Evolutionary conservation across 495 filamentous ascomycete genomes (phyloP).

Genomic region (Penicillium argentinense): DNA sequence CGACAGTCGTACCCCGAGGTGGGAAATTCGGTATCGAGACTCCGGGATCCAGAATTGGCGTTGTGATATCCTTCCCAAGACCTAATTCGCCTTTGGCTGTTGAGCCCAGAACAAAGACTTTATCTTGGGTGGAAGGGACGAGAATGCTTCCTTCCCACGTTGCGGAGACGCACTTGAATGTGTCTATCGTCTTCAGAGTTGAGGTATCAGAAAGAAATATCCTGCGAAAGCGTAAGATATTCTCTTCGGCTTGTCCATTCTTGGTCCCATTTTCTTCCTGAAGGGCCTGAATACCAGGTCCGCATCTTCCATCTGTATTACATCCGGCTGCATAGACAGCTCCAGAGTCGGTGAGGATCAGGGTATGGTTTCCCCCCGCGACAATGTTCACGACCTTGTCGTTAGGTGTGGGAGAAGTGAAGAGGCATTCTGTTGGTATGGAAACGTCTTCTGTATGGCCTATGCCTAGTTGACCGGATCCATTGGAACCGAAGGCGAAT

Average conservation of each 20-base stretch:
- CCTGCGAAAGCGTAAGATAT: conserved; percentile 25
- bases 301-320: conserved; percentile 50
- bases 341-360: conserved; percentile 61
- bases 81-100: conserved; percentile 74
- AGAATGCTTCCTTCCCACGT: conserved; percentile 75
- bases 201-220: conserved; percentile 19
- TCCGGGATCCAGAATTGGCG: conserved; percentile 1
- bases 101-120: conserved; percentile 62
- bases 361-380: conserved; percentile 86
- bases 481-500: conserved; percentile 89
- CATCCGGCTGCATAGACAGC: conserved; percentile 63
- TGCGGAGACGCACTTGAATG: conserved; percentile 53
- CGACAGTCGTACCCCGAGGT: conserved; percentile 48
- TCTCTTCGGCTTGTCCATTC: neutral
- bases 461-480: conserved; percentile 82
- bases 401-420: conserved; percentile 26
- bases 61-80: conserved; percentile 40
- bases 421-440: conserved; percentile 59
- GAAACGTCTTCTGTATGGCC: conserved; percentile 73
- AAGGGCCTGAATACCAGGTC: conserved; percentile 4
- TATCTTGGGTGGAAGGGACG: conserved; percentile 34
- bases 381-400: conserved; percentile 46
- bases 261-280: neutral
- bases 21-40: conserved; percentile 59
- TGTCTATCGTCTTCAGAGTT: conserved; percentile 9